A percentile compares a stretch with the other conserved stretches of the same genome.
Evolutionary conservation across 805 yeast genomes (phyloP).

Genomic region (Blastobotrys chiropterorum): DNA sequence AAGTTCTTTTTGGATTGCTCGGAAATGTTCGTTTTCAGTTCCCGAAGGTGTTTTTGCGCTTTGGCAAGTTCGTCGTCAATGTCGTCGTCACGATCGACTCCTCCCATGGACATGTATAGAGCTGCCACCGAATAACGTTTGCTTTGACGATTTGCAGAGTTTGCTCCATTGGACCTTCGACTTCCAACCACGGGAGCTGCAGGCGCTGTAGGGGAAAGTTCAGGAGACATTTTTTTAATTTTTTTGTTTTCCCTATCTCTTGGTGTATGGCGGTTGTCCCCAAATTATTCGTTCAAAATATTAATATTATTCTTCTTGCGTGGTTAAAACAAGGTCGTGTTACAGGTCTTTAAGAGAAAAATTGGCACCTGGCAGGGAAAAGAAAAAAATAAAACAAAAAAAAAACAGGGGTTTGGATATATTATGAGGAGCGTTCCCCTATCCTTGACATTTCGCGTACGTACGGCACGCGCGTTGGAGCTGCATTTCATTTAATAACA

Average conservation of each 20-base stretch:
- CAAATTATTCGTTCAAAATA: no score
- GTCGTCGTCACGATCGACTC: constrained; percentile 31
- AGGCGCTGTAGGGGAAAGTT: background rate
- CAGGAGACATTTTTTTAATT: background rate
- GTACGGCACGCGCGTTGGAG: background rate
- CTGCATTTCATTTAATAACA: background rate
- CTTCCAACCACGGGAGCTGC: background rate
- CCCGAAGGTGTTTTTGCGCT: constrained; percentile 28
- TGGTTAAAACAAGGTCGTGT: background rate
- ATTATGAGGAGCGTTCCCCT: background rate
- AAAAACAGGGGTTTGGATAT: background rate
- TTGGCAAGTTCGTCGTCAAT: constrained; percentile 31
- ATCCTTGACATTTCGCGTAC: background rate
- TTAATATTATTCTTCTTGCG: background rate
- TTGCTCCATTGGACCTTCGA: constrained; percentile 5
- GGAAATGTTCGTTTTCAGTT: constrained; percentile 31
- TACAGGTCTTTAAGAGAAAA: background rate
- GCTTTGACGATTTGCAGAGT: constrained; percentile 23
- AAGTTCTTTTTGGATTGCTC: constrained; percentile 33
- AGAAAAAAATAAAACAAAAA: no score
- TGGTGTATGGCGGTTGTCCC: no score
- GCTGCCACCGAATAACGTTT: constrained; percentile 33
- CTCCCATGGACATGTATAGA: constrained; percentile 30
- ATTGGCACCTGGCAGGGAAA: background rate
- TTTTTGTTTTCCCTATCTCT: background rate